Conservation (phyloP, 78 protist species). For the Dictyostelium intermedium region DNA sequence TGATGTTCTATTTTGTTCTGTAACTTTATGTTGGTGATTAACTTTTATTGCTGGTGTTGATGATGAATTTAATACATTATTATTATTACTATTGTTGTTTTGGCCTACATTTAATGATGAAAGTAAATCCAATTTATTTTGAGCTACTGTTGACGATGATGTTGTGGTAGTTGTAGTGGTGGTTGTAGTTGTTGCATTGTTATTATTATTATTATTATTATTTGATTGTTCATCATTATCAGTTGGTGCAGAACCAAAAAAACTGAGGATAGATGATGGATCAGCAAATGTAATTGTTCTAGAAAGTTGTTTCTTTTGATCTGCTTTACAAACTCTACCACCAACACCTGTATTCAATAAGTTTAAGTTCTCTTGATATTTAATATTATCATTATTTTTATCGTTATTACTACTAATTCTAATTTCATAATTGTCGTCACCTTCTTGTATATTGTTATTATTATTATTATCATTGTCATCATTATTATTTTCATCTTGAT, state of each 20-base stretch:
- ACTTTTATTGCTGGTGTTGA: conserved; percentile 9
- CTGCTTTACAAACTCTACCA: neutral
- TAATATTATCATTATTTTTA: neutral
- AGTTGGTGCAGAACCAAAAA: conserved; percentile 14
- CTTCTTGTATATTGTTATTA: neutral
- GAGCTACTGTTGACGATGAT: neutral
- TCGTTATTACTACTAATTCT: neutral
- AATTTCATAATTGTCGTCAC: neutral
- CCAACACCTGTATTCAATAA: neutral
- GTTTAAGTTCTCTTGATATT: conserved; percentile 20
- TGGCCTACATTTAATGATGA: neutral
- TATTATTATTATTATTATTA: neutral
- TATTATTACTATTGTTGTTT: neutral
- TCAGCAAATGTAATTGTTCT: conserved; percentile 65
- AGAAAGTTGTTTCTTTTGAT: conserved; percentile 25
- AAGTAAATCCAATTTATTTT: neutral
- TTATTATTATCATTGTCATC: neutral
- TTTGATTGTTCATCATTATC: neutral
- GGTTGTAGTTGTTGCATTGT: neutral
- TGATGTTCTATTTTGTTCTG: neutral
- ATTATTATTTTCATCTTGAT: neutral
- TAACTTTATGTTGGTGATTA: neutral
- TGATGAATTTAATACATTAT: neutral
- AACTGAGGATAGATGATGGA: conserved; percentile 30
- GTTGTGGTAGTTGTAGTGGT: neutral